phyloP scores from a whole-genome alignment of 495 filamentous ascomycete genomes.

The Friedmanniomyces simplex region DNA sequence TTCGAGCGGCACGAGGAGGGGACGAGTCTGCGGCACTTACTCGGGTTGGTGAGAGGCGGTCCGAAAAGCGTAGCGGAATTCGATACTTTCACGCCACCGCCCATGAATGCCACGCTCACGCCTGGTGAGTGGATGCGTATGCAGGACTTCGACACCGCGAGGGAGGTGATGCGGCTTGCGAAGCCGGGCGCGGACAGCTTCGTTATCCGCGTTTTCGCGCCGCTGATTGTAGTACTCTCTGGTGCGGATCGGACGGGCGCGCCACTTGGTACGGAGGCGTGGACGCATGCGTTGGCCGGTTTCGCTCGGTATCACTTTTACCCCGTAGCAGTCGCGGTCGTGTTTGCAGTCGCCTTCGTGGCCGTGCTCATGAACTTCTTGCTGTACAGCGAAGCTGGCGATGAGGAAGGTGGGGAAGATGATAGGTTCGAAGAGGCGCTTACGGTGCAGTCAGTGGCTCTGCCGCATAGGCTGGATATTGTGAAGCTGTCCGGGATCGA shows the following conservation, averaged over 20 bases:
- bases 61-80: constrained; percentile 10
- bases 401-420: constrained; percentile 28
- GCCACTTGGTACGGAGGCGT: constrained; percentile 28
- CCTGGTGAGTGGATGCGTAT: constrained; percentile 60
- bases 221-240: constrained; percentile 54
- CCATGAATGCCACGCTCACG: constrained; percentile 56
- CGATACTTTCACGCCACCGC: constrained; percentile 25
- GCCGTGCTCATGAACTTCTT: constrained; percentile 57
- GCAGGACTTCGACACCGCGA: constrained; percentile 63
- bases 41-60: constrained; percentile 16
- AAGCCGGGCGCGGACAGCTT: constrained; percentile 57
- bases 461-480: constrained; percentile 54
- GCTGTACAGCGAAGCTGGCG: constrained; percentile 42
- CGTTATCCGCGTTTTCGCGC: constrained; percentile 56
- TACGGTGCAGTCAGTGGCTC: constrained; percentile 45
- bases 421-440: constrained; percentile 38
- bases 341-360: constrained; percentile 45
- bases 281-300: constrained; percentile 41
- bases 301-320: constrained; percentile 47
- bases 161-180: constrained; percentile 56
- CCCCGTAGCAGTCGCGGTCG: constrained; percentile 43
- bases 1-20: constrained; percentile 45
- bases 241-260: constrained; percentile 46
- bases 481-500: constrained; percentile 46
- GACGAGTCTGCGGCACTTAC: constrained; percentile 29